phyloP scores from a whole-genome alignment of 2,329 filamentous ascomycete species.

The Nannizzia gypsea region DNA sequence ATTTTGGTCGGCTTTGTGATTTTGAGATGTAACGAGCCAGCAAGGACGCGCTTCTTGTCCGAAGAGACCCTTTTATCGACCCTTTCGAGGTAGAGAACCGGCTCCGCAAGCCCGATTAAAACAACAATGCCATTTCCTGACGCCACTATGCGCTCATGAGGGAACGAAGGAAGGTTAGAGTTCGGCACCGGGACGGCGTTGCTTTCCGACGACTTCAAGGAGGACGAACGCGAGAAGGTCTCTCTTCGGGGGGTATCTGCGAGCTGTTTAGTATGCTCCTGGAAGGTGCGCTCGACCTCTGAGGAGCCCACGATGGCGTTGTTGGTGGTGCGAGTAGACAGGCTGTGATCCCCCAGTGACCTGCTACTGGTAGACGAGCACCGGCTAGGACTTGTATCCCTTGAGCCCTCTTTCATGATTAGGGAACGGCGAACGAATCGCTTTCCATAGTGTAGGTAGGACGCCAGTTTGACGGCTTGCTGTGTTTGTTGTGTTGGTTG shows the following conservation, averaged over 20 bases:
- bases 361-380: background rate
- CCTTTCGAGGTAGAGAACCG: constrained; percentile 38
- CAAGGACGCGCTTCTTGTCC: constrained; percentile 65
- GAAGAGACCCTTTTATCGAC: constrained; percentile 39
- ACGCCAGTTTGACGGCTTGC: constrained; percentile 29
- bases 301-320: background rate
- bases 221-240: constrained; percentile 15
- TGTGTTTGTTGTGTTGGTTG: background rate
- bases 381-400: background rate
- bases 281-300: background rate
- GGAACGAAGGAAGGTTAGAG: constrained; percentile 26
- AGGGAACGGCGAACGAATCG: constrained; percentile 31
- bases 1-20: constrained; percentile 86
- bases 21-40: constrained; percentile 69
- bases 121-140: constrained; percentile 39
- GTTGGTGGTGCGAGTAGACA: background rate
- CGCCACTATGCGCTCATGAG: constrained; percentile 37
- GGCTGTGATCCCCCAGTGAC: background rate
- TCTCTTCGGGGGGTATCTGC: constrained; percentile 16
- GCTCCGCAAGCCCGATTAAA: constrained; percentile 37
- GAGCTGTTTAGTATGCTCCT: constrained; percentile 14
- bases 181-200: constrained; percentile 18
- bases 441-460: constrained; percentile 37
- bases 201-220: constrained; percentile 12
- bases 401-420: background rate